Base-by-base conservation (phyloP, 148 eudicot genomes). In the Amaranthus hypochondriacus region DNA sequence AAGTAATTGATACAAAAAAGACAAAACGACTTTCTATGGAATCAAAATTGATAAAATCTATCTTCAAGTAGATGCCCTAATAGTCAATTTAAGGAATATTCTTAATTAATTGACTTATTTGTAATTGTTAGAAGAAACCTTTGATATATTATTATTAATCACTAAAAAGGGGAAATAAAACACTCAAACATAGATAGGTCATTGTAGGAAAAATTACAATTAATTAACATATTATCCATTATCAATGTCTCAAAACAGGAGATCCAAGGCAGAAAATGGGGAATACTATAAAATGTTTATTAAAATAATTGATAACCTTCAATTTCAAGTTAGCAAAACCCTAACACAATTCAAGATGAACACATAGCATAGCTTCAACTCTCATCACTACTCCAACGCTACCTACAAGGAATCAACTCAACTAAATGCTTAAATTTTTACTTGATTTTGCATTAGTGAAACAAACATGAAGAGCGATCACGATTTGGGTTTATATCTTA, bases 41-140 rank as follows among this genome's bases (percentile, higher is more conserved):
- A 80, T 80, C 76, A 66, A 80, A 80, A 53, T 80, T 80, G 83
- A 80, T 69, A 80, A 80, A 56, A 80, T 80, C 76, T 66, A 80
- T 80, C 76, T 66, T 66, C 28, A 28, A 71, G 28, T 28, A 51
- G 76, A 66, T 80, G 79, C 73, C 64, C 78, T 67, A 73, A 71
- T 73, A 73, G 81, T 73, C 77, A 78, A 73, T 77, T 14, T 5
- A 67, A 1, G 69, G 81, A 73, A 78, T 78, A 78, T 73, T 78
- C 81, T 67, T 73, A 73, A 73, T 73, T 78, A 68, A 52, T 68
- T 59, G 9, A 58, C 73, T 50, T 73, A 50, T n/a, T 65, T 48
- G 18, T 43, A 50, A 72, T 55, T 62, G 13, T 58, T 44, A 71
- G 12, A 48, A 54, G 6, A 53, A 70, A 66, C 21, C 5, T 62